Base-by-base conservation (phyloP, 1,139 yeast genomes). In the Hanseniaspora uvarum region DNA sequence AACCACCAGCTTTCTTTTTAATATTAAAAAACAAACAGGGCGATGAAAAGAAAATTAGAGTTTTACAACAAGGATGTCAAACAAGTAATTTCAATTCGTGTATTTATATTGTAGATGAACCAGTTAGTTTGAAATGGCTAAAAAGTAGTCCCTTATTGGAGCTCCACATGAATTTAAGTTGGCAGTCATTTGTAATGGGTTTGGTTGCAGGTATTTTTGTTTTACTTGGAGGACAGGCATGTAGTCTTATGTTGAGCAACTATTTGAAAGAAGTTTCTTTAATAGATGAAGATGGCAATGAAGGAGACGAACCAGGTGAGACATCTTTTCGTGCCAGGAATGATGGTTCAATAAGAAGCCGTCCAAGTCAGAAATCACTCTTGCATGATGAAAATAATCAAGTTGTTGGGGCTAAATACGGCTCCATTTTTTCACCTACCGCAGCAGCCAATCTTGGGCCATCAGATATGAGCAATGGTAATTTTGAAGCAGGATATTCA, bases 41-140 rank as follows among this genome's bases (percentile, higher is more conserved):
- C 16, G 70, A 72, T 52, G 83, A 81, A 50, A 83, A 78, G 59
- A 87, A 83, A 59, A 84, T 85, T 0, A 71, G 81, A 52, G 70
- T 88, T 8, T 58, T 83, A 23, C 74, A 78, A 30, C 79, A 77
- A 60, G 96, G 96, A 1, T 81, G 89, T 60, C 74, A 88, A 0
- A 72, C 79, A 10, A 64, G 68, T 19, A 59, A 59, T 12, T 58
- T 62, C 18, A 62, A 67, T 1, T 70, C 82, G 0, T 86, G 95
- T 56, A 79, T 88, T 1, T 78, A 86, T 56, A 68, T 84, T 19
- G 72, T 87, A 33, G 95, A 88, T 61, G 72, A 80, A 53, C 89
- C 92, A 5, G 69, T 81, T 16, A 71, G 78, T 11, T 77, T 83
- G 5, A 65, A 66, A 2, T 87, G 96, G 96, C 66, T 86, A 43